Conservation (phyloP, 345 rosid species). For the Gossypium raimondii region DNA sequence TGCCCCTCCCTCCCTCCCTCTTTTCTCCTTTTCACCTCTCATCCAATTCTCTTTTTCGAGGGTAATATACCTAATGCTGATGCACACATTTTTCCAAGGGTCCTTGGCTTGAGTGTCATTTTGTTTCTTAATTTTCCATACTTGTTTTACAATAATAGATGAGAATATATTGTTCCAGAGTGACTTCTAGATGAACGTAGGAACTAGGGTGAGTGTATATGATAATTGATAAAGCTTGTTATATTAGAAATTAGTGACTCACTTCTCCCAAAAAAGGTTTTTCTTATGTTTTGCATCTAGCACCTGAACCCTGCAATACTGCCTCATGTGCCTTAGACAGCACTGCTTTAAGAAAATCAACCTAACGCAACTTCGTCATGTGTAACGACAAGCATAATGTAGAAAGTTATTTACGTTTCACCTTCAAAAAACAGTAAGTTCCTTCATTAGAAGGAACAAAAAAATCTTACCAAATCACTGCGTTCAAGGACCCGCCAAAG, state of each 20-base stretch:
- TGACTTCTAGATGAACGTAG: background rate
- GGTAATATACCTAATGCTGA: background rate
- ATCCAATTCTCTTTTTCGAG: background rate
- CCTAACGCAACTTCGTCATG: background rate
- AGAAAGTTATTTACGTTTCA: background rate
- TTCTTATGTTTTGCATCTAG: background rate
- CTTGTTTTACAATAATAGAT: background rate
- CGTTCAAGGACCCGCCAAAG: conserved; percentile 99
- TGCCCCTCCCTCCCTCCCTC: background rate
- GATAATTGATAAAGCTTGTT: background rate
- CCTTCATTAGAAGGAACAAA: background rate
- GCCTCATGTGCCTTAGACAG: background rate
- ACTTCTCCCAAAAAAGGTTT: background rate
- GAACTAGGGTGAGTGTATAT: background rate
- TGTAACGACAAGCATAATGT: background rate
- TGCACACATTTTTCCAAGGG: background rate
- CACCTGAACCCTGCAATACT: background rate
- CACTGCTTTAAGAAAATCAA: background rate
- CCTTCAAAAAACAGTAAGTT: background rate
- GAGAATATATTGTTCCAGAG: background rate
- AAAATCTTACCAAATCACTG: conserved; percentile 72
- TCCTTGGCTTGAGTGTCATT: background rate
- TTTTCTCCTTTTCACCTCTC: background rate
- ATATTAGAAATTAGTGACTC: background rate
- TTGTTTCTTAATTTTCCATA: background rate